Evolutionary conservation across 176 grass and related monocot species (phyloP).

Genomic region (Aegilops longissima): DNA sequence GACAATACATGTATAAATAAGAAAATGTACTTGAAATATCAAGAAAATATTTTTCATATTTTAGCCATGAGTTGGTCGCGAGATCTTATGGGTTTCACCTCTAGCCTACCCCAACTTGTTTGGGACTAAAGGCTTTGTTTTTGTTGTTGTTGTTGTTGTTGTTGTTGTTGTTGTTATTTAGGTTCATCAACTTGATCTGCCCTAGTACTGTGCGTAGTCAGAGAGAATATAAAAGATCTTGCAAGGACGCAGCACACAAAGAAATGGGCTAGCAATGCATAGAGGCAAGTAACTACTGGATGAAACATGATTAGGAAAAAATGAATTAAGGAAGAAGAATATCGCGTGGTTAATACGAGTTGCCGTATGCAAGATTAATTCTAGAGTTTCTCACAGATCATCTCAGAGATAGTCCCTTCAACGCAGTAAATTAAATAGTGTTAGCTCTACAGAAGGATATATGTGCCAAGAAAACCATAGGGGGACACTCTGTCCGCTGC

Average conservation of each 20-base stretch:
- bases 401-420: neutral
- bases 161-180: neutral
- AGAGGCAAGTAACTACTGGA: neutral
- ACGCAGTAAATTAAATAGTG: neutral
- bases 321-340: neutral
- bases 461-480: neutral
- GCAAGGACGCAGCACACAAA: neutral
- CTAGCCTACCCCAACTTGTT: no score
- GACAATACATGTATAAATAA: neutral
- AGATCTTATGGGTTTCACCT: no score
- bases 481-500: neutral
- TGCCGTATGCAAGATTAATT: neutral
- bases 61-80: no score
- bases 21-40: neutral
- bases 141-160: no score
- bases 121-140: no score
- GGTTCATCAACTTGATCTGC: neutral
- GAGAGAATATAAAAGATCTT: neutral
- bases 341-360: neutral
- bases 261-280: neutral
- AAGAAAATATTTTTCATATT: neutral
- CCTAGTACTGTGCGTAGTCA: neutral
- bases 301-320: neutral
- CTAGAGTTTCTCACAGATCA: neutral
- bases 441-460: conserved; percentile 6